Evolutionary conservation across 2,329 filamentous ascomycete genomes (phyloP).

Genomic region (Annulohypoxylon truncatum): DNA sequence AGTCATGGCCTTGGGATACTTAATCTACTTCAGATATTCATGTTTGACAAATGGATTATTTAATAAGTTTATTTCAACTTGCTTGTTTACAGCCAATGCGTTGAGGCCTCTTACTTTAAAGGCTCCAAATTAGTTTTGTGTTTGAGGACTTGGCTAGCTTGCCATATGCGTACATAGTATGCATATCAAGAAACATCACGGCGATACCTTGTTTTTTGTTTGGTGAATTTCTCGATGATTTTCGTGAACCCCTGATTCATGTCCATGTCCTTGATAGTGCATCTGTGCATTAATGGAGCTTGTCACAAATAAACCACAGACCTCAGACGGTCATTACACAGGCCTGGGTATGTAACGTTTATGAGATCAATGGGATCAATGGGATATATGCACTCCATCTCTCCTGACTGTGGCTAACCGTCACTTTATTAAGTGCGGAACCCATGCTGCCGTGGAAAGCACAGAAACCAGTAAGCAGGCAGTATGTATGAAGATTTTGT

Average conservation of each 20-base stretch:
- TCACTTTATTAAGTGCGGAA: neutral
- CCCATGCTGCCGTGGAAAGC: slow-evolving; percentile 5
- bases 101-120: neutral
- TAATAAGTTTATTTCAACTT: neutral
- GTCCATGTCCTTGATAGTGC: neutral
- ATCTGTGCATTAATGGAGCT: slow-evolving; percentile 4
- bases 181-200: neutral
- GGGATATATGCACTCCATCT: slow-evolving; percentile 3
- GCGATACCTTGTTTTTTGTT: neutral
- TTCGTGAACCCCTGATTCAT: slow-evolving; percentile 5
- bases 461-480: slow-evolving; percentile 30
- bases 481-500: slow-evolving; percentile 30
- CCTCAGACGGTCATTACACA: slow-evolving; percentile 8
- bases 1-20: neutral
- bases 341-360: slow-evolving; percentile 5
- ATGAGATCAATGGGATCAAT: too few relatives aligned
- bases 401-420: slow-evolving; percentile 5
- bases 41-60: slow-evolving; percentile 3
- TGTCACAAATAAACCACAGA: slow-evolving; percentile 4
- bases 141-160: too few relatives aligned
- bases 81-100: neutral
- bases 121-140: neutral
- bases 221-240: neutral
- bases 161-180: neutral
- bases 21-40: slow-evolving; percentile 1